These are phyloP conservation scores for Chalciporus chontae DNA, from an alignment of 768 basidiomycete genomes.

Conservation along the genomic window DNA sequence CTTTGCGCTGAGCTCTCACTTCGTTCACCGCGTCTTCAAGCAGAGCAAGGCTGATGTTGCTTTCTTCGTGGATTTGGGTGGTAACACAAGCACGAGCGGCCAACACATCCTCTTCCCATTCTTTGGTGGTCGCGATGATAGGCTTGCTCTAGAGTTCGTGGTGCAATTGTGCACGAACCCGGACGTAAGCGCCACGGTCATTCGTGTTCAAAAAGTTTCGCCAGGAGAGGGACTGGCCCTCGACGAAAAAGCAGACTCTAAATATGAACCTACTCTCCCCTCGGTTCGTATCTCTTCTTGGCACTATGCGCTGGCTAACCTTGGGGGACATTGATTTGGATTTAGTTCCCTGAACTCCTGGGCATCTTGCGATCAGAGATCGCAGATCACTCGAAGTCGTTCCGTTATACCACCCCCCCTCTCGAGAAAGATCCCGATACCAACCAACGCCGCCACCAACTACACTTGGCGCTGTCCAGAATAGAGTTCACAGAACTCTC, in stretches of 20 bases:
- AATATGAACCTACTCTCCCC: too few species aligned
- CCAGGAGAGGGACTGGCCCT: too few species aligned
- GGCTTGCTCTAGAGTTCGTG: slow-evolving; percentile 76
- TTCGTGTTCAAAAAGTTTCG: slow-evolving; percentile 46
- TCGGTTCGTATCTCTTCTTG: too few species aligned
- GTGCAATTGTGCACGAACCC: slow-evolving; percentile 72
- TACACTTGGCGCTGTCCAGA: slow-evolving; percentile 47
- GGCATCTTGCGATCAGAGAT: too few species aligned
- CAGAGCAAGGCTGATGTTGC: slow-evolving; percentile 74
- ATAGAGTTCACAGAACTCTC: slow-evolving; percentile 55
- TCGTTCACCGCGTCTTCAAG: slow-evolving; percentile 78
- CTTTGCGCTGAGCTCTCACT: slow-evolving; percentile 69
- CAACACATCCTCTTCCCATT: slow-evolving; percentile 84
- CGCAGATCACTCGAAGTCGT: too few species aligned
- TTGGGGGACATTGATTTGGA: too few species aligned
- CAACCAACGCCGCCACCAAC: background rate
- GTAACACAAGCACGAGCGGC: slow-evolving; percentile 24
- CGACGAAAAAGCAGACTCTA: too few species aligned
- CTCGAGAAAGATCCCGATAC: too few species aligned
- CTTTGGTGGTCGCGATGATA: slow-evolving; percentile 93
- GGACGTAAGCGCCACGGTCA: slow-evolving; percentile 65
- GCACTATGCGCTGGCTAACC: too few species aligned
- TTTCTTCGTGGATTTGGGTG: slow-evolving; percentile 75
- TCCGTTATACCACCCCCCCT: too few species aligned
- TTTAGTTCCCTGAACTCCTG: too few species aligned